phyloP scores from a whole-genome alignment of 169 alveolate species.

The Plasmodium ovale region DNA sequence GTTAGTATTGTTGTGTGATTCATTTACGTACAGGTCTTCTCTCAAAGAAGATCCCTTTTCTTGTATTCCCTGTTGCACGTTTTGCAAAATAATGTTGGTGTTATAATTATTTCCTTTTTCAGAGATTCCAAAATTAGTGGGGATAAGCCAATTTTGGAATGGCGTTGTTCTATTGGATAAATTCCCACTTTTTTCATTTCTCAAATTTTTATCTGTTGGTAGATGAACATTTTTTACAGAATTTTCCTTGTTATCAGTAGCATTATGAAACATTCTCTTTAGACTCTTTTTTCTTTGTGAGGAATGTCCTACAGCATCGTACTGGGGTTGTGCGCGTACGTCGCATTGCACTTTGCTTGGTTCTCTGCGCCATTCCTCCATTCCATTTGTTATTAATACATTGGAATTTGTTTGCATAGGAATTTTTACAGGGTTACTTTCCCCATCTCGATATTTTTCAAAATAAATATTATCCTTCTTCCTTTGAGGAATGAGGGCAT shows the following conservation, averaged over 20 bases:
- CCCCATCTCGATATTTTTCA: too few relatives aligned
- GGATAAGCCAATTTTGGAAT: not conserved
- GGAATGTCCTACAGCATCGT: not conserved
- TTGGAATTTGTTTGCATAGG: not conserved
- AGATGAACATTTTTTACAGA: not conserved
- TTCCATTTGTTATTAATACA: not conserved
- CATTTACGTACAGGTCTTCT: not conserved
- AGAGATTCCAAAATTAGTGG: not conserved
- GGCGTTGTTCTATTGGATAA: not conserved
- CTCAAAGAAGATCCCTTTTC: not conserved
- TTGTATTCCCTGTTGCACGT: not conserved
- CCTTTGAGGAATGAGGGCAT: too few relatives aligned
- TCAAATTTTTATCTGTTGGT: not conserved
- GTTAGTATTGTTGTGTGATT: not conserved
- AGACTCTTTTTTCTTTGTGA: not conserved
- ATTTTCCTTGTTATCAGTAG: not conserved
- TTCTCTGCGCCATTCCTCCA: not conserved
- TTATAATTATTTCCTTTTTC: constrained; percentile 6
- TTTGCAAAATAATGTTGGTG: not conserved
- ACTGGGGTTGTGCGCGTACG: not conserved
- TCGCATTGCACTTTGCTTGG: not conserved
- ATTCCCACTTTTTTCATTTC: not conserved
- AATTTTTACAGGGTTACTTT: not conserved
- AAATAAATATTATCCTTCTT: too few relatives aligned
- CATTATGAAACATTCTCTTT: not conserved